Evolutionary conservation across 1,284 basidiomycete genomes (phyloP).

Genomic region (Ceratobasidium sp.): DNA sequence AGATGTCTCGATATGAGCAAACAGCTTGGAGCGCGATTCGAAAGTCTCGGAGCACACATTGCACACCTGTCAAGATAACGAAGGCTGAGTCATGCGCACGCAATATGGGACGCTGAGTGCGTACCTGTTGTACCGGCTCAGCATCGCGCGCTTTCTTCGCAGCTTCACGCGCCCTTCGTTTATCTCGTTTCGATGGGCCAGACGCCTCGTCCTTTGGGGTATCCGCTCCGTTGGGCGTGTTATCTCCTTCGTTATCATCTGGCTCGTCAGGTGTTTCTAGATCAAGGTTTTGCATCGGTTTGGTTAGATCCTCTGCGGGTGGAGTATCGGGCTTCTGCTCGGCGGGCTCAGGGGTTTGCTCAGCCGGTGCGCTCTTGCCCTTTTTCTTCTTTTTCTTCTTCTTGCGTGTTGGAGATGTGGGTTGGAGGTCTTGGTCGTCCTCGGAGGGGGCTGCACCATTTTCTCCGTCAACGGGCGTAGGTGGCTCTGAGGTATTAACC

Average conservation of each 20-base stretch:
- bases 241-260: constrained; percentile 47
- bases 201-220: constrained; percentile 37
- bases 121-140: constrained; percentile 50
- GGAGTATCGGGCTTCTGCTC: neutral
- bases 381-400: constrained; percentile 48
- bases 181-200: constrained; percentile 74
- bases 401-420: constrained; percentile 50
- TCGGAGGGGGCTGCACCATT: constrained; percentile 46
- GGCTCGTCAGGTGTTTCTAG: constrained; percentile 24
- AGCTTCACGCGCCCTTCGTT: constrained; percentile 80
- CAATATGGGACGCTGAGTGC: neutral
- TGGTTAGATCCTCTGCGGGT: constrained; percentile 1
- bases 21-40: constrained; percentile 82
- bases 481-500: constrained; percentile 43
- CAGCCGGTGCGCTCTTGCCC: constrained; percentile 25
- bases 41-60: constrained; percentile 80
- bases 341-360: neutral
- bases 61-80: constrained; percentile 65
- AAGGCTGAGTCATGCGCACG: neutral
- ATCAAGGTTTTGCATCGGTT: constrained; percentile 33
- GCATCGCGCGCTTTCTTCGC: constrained; percentile 74
- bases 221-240: constrained; percentile 39
- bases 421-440: constrained; percentile 3
- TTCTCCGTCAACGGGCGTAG: constrained; percentile 52
- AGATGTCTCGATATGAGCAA: constrained; percentile 77